Evolutionary conservation across 768 basidiomycete genomes (phyloP).

Genomic region (Calocera cornea): DNA sequence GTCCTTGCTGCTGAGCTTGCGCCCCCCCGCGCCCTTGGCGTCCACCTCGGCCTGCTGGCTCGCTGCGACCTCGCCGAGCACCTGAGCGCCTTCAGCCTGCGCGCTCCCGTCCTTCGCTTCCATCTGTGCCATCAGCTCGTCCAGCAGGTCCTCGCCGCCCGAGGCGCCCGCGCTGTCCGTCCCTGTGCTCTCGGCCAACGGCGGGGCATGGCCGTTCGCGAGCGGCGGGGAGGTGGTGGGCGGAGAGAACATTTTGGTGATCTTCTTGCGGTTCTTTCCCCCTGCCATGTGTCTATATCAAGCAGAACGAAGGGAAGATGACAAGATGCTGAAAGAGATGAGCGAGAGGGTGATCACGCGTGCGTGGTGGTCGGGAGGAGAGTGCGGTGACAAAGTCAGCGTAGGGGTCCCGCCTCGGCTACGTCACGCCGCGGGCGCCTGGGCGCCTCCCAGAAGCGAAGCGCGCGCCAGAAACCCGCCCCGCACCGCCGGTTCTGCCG

Average conservation of each 20-base stretch:
- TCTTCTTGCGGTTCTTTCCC: slow-evolving; percentile 43
- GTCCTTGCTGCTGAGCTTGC: slow-evolving; percentile 31
- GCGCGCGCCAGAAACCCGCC: too few species aligned
- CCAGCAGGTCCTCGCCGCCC: slow-evolving; percentile 53
- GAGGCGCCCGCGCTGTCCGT: too few species aligned
- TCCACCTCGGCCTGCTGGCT: slow-evolving; percentile 28
- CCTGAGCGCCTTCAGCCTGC: slow-evolving; percentile 36
- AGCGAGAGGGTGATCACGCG: background rate
- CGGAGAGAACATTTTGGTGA: slow-evolving; percentile 34
- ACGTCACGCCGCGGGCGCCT: too few species aligned
- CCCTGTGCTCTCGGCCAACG: background rate
- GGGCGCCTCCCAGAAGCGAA: too few species aligned
- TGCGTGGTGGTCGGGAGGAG: too few species aligned
- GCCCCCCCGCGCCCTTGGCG: slow-evolving; percentile 19
- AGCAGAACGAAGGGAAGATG: background rate
- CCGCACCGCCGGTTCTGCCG: too few species aligned
- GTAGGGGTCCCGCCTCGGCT: too few species aligned
- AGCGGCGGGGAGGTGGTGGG: slow-evolving; percentile 17
- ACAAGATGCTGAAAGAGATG: background rate
- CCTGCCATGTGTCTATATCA: background rate
- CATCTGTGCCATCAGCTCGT: slow-evolving; percentile 64
- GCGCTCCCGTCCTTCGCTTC: slow-evolving; percentile 45
- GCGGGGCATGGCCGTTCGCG: slow-evolving; percentile 21
- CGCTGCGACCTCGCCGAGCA: slow-evolving; percentile 31
- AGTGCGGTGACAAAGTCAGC: too few species aligned